phyloP scores from a whole-genome alignment of 2,329 filamentous ascomycete species.

The Calonectria pauciramosa region DNA sequence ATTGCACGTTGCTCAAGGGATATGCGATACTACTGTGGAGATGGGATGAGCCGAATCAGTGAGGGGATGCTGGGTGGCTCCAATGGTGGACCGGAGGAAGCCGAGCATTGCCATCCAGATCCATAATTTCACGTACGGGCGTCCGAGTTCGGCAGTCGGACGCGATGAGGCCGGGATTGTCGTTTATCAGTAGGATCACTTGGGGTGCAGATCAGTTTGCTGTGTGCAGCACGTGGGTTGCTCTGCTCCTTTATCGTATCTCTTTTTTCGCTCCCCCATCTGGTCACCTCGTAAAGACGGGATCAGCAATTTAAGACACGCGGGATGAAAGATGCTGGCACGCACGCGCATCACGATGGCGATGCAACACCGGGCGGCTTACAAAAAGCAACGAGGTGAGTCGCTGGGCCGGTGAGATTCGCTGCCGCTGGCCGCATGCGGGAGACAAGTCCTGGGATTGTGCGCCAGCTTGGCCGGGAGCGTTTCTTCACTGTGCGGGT shows the following conservation, averaged over 20 bases:
- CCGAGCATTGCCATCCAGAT: conserved; percentile 8
- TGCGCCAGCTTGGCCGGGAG: neutral
- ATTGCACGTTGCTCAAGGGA: neutral
- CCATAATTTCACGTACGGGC: neutral
- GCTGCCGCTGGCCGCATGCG: neutral
- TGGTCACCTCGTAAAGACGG: neutral
- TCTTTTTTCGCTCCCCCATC: neutral
- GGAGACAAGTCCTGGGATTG: neutral
- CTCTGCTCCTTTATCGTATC: neutral
- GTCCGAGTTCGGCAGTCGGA: neutral
- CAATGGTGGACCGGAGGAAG: conserved; percentile 16
- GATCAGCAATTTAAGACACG: neutral
- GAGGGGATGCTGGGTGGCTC: conserved; percentile 17
- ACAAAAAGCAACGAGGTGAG: neutral
- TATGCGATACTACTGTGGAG: conserved; percentile 14
- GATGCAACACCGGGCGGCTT: neutral
- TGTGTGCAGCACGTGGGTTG: neutral
- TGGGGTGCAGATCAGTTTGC: neutral
- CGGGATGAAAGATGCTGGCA: neutral
- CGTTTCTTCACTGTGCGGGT: neutral
- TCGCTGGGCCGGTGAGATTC: neutral
- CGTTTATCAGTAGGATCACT: neutral
- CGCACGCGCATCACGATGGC: neutral
- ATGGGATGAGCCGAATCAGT: conserved; percentile 15
- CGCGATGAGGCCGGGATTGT: neutral